Evolutionary conservation across 2,329 filamentous ascomycete species (phyloP).

Genomic region (Epichloe bromicola): DNA sequence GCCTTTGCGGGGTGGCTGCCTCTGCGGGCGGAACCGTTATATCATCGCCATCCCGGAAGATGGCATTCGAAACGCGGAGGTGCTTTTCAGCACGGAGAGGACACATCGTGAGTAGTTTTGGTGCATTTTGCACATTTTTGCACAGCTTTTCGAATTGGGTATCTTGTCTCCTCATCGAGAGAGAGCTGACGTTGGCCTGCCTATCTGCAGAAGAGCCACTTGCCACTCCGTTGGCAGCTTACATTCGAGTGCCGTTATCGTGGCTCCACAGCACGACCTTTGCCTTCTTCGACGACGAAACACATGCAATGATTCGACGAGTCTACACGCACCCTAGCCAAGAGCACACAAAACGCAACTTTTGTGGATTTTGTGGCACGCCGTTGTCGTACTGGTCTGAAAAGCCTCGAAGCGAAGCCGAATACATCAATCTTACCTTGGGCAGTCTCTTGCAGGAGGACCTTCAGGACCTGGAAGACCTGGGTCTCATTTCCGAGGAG

Average conservation of each 20-base stretch:
- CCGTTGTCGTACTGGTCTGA: slow-evolving; percentile 77
- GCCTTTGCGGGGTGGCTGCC: slow-evolving; percentile 62
- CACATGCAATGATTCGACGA: slow-evolving; percentile 50
- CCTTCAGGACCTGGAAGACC: slow-evolving; percentile 56
- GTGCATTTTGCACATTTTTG: background rate
- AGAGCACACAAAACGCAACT: slow-evolving; percentile 54
- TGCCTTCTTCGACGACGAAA: slow-evolving; percentile 69
- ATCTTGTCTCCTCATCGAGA: background rate
- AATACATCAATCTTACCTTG: slow-evolving; percentile 71
- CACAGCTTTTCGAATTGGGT: too few relatives aligned
- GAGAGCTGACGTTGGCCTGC: background rate
- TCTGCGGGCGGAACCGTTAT: slow-evolving; percentile 78
- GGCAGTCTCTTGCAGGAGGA: slow-evolving; percentile 63
- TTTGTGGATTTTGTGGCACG: slow-evolving; percentile 88
- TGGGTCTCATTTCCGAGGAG: slow-evolving; percentile 53
- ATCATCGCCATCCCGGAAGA: slow-evolving; percentile 54
- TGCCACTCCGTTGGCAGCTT: slow-evolving; percentile 63
- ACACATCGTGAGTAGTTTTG: slow-evolving; percentile 53
- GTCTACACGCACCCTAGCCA: slow-evolving; percentile 49
- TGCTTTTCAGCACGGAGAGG: slow-evolving; percentile 62
- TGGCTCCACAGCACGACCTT: slow-evolving; percentile 71
- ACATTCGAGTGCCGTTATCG: slow-evolving; percentile 66
- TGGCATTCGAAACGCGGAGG: slow-evolving; percentile 43
- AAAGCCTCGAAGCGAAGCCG: slow-evolving; percentile 52
- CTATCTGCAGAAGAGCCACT: slow-evolving; percentile 44